Evolutionary conservation across 352 stramenopile genomes (phyloP), one percentile per base, ranked within the genome.

Genomic region (Pythium grandisporangium): DNA sequence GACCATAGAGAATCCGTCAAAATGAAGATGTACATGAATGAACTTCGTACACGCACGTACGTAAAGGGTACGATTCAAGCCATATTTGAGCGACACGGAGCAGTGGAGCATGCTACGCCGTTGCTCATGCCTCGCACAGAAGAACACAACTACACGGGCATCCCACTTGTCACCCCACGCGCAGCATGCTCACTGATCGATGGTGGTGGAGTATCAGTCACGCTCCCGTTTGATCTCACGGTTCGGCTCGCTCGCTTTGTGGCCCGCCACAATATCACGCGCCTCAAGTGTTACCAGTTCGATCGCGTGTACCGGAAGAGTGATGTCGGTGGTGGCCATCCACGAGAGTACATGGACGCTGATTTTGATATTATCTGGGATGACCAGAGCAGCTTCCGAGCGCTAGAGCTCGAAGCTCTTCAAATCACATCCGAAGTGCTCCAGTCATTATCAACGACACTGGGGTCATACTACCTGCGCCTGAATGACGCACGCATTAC

Each of bases 291-390:
- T 44, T 92, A 78, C 43, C 78, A 93, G 44, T 93, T 92, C 22
- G 77, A 85, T 17, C 75, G 80, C 23, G 76, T 93, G 6, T 93
- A 88, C 48, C 73, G 80, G 4, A 85, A 73, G 46, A 88, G 66
- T 33, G 45, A 85, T 10, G 74, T 64, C 17, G 71, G 72, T 13
- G 68, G 76, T n/a, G 63, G 63, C 27, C 80, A 93, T 44, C 80
- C 80, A 16, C 73, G 76, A 14, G 80, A 92, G 43, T 76, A 90
- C 17, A 66, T 82, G 30, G 78, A 92, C 38, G 75, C 73, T 2
- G 78, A 91, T 43, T 90, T 93, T 33, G 80, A 91, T 29, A 71
- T 92, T 19, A 79, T 93, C 36, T 93, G 78, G 78, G 73, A 93
- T 38, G 71, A 91, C 39, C 61, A 62, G 16, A 54, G 55, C 0